A percentile compares a stretch with the other conserved stretches of the same genome.
Conservation (phyloP, 2,329 filamentous ascomycete species). For the Cladosporium oxysporum region DNA sequence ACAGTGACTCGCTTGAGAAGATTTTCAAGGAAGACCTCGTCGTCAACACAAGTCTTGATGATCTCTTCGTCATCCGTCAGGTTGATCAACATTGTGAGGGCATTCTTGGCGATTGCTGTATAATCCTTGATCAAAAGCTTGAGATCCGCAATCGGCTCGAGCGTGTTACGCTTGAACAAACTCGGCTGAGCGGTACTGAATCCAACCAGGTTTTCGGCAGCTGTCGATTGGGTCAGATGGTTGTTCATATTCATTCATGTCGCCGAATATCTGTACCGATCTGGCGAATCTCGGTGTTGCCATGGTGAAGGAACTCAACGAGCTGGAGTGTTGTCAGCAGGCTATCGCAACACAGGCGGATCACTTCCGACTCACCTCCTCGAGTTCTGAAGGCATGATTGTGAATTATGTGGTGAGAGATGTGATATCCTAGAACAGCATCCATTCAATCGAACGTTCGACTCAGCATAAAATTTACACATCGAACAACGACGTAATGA, state of each 20-base stretch:
- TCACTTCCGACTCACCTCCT: constrained; percentile 9
- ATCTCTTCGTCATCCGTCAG: constrained; percentile 76
- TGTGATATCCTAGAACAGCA: constrained; percentile 31
- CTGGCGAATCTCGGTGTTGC: constrained; percentile 85
- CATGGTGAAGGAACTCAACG: constrained; percentile 89
- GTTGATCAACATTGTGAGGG: constrained; percentile 86
- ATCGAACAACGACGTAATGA: background rate
- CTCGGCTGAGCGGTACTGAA: constrained; percentile 74
- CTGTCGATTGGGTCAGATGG: constrained; percentile 44
- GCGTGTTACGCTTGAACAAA: constrained; percentile 79
- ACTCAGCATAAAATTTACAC: constrained; percentile 19
- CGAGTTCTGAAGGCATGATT: constrained; percentile 21
- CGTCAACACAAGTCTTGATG: constrained; percentile 69
- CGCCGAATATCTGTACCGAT: constrained; percentile 55
- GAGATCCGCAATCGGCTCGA: constrained; percentile 80
- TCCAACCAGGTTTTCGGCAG: constrained; percentile 82
- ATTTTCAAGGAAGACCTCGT: constrained; percentile 77
- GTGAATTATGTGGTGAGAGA: background rate
- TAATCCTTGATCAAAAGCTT: constrained; percentile 87
- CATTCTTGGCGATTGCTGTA: constrained; percentile 90
- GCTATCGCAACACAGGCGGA: background rate
- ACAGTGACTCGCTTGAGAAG: constrained; percentile 73
- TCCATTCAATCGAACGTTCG: constrained; percentile 26
- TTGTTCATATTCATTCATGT: background rate
- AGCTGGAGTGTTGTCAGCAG: constrained; percentile 56